Evolutionary conservation across 768 basidiomycete genomes (phyloP).

Genomic region (Chalciporus chontae): DNA sequence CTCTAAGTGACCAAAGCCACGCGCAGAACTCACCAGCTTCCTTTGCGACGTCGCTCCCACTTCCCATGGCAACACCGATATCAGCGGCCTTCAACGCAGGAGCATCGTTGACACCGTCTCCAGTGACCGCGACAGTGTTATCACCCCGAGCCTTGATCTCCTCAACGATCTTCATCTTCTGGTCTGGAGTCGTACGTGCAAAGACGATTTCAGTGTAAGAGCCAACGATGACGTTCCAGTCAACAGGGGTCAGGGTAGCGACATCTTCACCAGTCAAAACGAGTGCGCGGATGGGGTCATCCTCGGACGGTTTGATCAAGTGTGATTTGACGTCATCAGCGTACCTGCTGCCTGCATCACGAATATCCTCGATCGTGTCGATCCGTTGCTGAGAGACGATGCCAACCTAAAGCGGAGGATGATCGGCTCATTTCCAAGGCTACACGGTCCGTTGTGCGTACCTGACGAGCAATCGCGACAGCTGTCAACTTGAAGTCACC

Average conservation of each 20-base stretch:
- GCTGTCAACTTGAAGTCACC: slow-evolving; percentile 56
- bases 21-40: slow-evolving; percentile 42
- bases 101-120: slow-evolving; percentile 57
- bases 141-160: slow-evolving; percentile 45
- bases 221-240: slow-evolving; percentile 40
- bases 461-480: slow-evolving; percentile 45
- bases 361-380: slow-evolving; percentile 33
- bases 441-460: slow-evolving; percentile 19
- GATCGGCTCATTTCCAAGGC: slow-evolving; percentile 3
- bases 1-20: not conserved
- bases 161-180: slow-evolving; percentile 56
- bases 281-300: slow-evolving; percentile 37
- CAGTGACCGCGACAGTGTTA: slow-evolving; percentile 50
- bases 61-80: slow-evolving; percentile 53
- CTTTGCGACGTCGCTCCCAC: slow-evolving; percentile 50
- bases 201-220: slow-evolving; percentile 46
- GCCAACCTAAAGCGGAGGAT: slow-evolving; percentile 33
- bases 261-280: slow-evolving; percentile 46
- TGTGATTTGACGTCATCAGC: slow-evolving; percentile 13
- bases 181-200: slow-evolving; percentile 53
- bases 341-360: slow-evolving; percentile 15
- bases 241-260: slow-evolving; percentile 30
- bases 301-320: slow-evolving; percentile 34
- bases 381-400: slow-evolving; percentile 39
- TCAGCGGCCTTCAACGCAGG: slow-evolving; percentile 51